Base-by-base conservation (phyloP, 805 yeast species). In the Candida arabinofermentans region DNA sequence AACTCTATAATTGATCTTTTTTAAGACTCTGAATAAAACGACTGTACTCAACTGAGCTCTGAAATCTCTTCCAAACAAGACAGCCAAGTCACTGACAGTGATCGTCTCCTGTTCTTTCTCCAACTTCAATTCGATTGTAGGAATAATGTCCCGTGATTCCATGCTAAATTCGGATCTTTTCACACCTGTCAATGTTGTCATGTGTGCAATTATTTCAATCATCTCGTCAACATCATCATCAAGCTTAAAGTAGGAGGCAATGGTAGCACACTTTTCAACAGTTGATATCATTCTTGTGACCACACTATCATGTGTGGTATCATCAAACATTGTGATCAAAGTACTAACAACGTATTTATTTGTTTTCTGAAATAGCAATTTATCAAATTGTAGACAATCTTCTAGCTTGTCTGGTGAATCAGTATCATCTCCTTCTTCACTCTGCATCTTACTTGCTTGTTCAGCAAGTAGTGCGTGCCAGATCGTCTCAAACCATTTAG, bases 1-100 rank as follows among this genome's bases (percentile, higher is more conserved):
- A 5, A 79, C 72, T 29, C 64, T 61, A 39, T 75, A 70, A 19
- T 71, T 70, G 24, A 79, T 79, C 49, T 79, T 76, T 48, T 79
- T 77, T 24, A 86, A 64, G 24, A 91, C 76, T 48, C 95, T 72
- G 69, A 91, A 89, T 37, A 91, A 68, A 1, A 91, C 91, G 38
- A 90, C 89, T 2, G 89, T 74, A 10, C 96, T 83, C 46, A 91
- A 67, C 58, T 95, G 99, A 0, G 96, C 96, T 55, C 90, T 88
- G 66, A 87, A 86, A 56, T 89, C 93, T 36, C 83, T 73, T 6
- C 99, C 99, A 58, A 93, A 82, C 59, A 82, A 74, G 13, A 89
- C 87, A 0, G 96, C 78, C 40, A 79, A 66, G 42, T 87, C 89
- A 56, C 95, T 83, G 3, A 93, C 93, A 4, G 85, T 82, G 27